Base-by-base conservation (phyloP, 768 basidiomycete genomes). In the Leccinum olivaceopallidum region DNA sequence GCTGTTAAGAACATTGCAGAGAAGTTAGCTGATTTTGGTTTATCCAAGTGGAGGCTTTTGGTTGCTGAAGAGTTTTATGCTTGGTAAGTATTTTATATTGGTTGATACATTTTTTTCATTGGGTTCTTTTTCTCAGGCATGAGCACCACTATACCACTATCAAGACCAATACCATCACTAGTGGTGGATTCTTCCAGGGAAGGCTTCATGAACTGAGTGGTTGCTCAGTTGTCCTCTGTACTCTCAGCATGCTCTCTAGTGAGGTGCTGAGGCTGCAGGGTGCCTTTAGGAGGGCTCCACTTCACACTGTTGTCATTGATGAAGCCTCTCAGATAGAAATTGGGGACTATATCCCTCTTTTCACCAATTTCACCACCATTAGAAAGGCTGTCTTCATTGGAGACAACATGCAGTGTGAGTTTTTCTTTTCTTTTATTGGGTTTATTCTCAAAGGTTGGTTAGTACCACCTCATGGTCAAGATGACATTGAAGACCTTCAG, bases 1-100 rank as follows among this genome's bases (percentile, higher is more conserved):
- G 92, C 90, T 52, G 92, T 94, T 22, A 93, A 92, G 73, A 94
- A 94, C 65, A 93, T 94, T 75, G 92, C 90, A 56, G 88, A 90
- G 67, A 91, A 92, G 75, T 75, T 94, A 18, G 72, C 78, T n/a
- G 72, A 79, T 8, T 76, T 82, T 67, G 79, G 75, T 0, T 83
- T 90, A 60, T 49, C 64, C 4, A 64, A 81, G 9, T 94, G 85
- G 82, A 85, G 77, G 61, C 77, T 94, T 2, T 69, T 94, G 4
- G 87, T 93, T n/a, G 88, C 92, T 1, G 75, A 67, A 75, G 83
- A 87, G 1, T 94, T 93, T 67, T 80, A 84, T 63, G 72, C 71
- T 69, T 92, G 91, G 90, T 90, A 65, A 70, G 81, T 70, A 5
- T 44, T 53, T 59, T 49, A 1, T 54, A 20, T 55, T 42, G 28